These are phyloP conservation scores for Phlyctochytrium planicorne DNA, from an alignment of 192 early-diverging fungal species.

Conservation along the genomic window DNA sequence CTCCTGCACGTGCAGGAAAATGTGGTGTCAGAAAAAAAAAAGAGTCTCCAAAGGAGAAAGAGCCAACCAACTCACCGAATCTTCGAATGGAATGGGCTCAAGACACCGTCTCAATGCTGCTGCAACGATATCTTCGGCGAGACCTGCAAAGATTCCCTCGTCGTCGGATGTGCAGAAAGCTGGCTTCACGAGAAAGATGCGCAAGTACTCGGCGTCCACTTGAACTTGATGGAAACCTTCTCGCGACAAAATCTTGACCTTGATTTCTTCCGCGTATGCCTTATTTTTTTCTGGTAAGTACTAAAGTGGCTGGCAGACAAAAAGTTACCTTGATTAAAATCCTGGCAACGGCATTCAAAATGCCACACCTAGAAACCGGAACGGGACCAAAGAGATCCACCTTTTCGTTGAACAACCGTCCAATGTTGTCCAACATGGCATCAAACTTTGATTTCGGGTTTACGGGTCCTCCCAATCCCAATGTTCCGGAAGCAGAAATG, in stretches of 20 bases:
- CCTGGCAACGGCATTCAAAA: slow-evolving; percentile 53
- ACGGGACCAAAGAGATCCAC: slow-evolving; percentile 62
- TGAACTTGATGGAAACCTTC: slow-evolving; percentile 64
- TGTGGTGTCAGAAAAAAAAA: no score
- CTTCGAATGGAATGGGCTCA: slow-evolving; percentile 27
- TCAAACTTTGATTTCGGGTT: slow-evolving; percentile 48
- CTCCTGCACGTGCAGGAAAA: background rate
- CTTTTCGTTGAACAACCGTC: slow-evolving; percentile 68
- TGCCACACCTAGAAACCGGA: slow-evolving; percentile 49
- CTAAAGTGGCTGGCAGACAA: no score
- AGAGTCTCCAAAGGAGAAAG: background rate
- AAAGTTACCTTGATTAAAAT: slow-evolving; percentile 65
- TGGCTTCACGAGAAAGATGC: slow-evolving; percentile 6
- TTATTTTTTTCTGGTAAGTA: no score
- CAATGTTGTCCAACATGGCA: slow-evolving; percentile 60
- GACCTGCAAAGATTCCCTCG: slow-evolving; percentile 32
- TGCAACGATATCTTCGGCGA: slow-evolving; percentile 52
- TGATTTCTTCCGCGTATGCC: slow-evolving; percentile 62
- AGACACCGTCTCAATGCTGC: slow-evolving; percentile 52
- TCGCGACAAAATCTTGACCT: slow-evolving; percentile 49
- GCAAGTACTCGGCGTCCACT: slow-evolving; percentile 61
- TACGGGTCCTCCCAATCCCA: no score
- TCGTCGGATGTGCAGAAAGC: slow-evolving; percentile 7
- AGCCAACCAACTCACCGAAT: background rate
- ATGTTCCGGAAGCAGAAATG: no score